Base-by-base conservation (phyloP, 2,329 filamentous ascomycete species). In the Aaosphaeria arxii region DNA sequence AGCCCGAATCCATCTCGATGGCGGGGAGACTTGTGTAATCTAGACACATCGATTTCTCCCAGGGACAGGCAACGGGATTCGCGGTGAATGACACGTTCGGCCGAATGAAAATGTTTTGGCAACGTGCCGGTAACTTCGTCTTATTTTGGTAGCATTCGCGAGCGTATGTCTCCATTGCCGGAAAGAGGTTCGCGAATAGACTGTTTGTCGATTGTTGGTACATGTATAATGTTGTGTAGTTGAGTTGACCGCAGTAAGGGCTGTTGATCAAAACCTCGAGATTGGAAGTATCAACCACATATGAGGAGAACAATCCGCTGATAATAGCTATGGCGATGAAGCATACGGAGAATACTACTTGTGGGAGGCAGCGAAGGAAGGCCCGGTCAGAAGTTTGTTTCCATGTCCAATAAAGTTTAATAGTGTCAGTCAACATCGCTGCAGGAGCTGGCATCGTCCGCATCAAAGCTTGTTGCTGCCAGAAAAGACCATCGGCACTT, bases 401-500 rank as follows among this genome's bases (percentile, higher is more conserved):
- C 54, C 54, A 55, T 2, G 38, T 30, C 46, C 46, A 55, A 38
- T 39, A 51, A 7, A 57, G 29, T 43, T 57, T 55, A 5, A 49
- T 6, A 2, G 46, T 41, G 31, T 57, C 54, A 4, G 50, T 47
- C 3, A 55, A 31, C 11, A 53, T 30, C n/a, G 50, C 46, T 4
- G 39, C 52, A 6, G 52, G 50, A 9, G 50, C 49, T 4, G 52
- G 54, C 9, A 51, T 33, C 2, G 52, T 57, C 6, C 52, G 39
- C 2, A 57, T 36, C 1, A 57, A 32, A 9, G 38, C 54, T 29
- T 57, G 54, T 35, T 55, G 54, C 40, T 57, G 52, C 40, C 44
- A 42, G 40, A 48, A 55, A 2, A 57, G 46, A 4, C 50, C 52
- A 46, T 55, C 50, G 9, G 46, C n/a, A 9, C 48, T 43, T 1